phyloP scores from a whole-genome alignment of 192 early-diverging fungal species.

The Backusella sp. region DNA sequence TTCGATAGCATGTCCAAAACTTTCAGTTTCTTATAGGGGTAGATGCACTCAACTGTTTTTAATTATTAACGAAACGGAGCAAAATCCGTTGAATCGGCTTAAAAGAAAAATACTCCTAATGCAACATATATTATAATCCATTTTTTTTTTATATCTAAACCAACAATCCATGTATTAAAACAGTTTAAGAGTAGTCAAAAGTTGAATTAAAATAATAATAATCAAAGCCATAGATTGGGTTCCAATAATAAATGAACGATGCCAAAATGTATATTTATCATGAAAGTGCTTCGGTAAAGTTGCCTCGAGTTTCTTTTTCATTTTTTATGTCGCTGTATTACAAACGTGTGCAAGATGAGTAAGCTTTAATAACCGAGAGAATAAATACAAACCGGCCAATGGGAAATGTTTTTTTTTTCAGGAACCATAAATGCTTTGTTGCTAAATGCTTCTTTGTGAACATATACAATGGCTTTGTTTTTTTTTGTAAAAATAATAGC shows the following conservation, averaged over 20 bases:
- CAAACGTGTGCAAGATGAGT: not conserved
- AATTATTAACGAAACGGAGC: not conserved
- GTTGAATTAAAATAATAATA: not conserved
- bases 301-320: not conserved
- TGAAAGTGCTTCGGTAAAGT: not conserved
- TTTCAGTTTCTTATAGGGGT: not conserved
- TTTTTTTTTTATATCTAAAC: too few species aligned
- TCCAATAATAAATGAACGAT: not conserved
- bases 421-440: not conserved
- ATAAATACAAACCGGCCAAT: not conserved
- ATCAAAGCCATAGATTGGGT: not conserved
- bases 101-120: not conserved
- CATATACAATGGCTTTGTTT: not conserved
- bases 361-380: not conserved
- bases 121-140: not conserved
- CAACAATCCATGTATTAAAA: not conserved
- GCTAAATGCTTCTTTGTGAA: not conserved
- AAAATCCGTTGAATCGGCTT: not conserved
- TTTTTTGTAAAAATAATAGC: not conserved
- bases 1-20: not conserved
- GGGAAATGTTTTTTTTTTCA: not conserved
- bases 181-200: not conserved
- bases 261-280: not conserved
- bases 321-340: not conserved
- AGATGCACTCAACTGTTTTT: not conserved